Conservation (phyloP, 495 filamentous ascomycete species). For the Trichoderma virens region DNA sequence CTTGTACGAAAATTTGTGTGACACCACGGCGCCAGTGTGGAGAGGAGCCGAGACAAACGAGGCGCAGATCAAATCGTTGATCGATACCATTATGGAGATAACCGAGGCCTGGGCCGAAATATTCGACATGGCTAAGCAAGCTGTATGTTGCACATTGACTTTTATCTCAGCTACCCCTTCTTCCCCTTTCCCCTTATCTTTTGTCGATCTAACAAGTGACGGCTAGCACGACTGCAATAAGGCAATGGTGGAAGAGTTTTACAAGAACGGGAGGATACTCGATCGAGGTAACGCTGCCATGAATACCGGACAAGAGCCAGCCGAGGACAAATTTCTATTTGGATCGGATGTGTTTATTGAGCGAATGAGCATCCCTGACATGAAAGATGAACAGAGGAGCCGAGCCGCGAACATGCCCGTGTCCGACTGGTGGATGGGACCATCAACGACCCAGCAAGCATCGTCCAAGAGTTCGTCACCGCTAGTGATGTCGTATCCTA, state of each 20-base stretch:
- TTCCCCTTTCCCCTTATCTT: background rate
- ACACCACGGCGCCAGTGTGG: conserved; percentile 13
- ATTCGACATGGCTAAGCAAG: conserved; percentile 4
- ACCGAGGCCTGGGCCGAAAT: conserved; percentile 6
- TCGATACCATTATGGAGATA: background rate
- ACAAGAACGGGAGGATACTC: conserved; percentile 1
- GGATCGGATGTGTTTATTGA: background rate
- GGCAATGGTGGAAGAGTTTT: conserved; percentile 2
- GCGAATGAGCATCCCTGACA: background rate
- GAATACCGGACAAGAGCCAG: background rate
- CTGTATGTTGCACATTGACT: background rate
- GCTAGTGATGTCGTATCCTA: background rate
- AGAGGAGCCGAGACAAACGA: conserved; percentile 5
- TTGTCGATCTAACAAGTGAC: background rate
- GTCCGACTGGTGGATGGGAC: conserved; percentile 5
- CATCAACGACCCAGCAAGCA: background rate
- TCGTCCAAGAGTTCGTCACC: background rate
- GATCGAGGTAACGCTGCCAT: background rate
- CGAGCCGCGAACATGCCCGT: conserved; percentile 2
- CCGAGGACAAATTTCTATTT: background rate
- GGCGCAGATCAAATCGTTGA: conserved; percentile 1
- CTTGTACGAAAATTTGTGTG: conserved; percentile 8
- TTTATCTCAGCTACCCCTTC: background rate
- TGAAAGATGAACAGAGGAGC: background rate
- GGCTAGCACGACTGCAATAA: background rate